These are phyloP conservation scores for Holtermannia corniformis DNA, from an alignment of 768 basidiomycete genomes.

Conservation along the genomic window DNA sequence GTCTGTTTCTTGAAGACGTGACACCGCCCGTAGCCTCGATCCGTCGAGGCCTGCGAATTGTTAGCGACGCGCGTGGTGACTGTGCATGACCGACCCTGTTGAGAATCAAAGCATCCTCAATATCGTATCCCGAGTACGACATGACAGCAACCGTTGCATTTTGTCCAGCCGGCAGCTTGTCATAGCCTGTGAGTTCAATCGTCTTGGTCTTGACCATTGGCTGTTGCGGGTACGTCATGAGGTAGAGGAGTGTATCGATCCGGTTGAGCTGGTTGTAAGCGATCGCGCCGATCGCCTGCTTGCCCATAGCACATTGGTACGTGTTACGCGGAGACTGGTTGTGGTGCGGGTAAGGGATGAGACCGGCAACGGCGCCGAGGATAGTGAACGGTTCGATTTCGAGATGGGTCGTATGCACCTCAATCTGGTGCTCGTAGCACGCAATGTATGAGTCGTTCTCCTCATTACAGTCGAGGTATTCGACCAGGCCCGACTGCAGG, in stretches of 20 bases:
- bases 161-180: constrained; percentile 92
- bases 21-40: constrained; percentile 94
- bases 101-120: constrained; percentile 94
- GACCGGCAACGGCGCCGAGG: constrained; percentile 91
- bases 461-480: constrained; percentile 98
- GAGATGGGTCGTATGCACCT: constrained; percentile 75
- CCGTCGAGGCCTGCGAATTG: constrained; percentile 74
- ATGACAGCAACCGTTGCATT: constrained; percentile 98
- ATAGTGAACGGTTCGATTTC: constrained; percentile 99
- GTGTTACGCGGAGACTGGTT: constrained; percentile 99
- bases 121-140: constrained; percentile 99
- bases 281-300: constrained; percentile 98
- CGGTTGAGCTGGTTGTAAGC: constrained; percentile 95
- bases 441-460: constrained; percentile 97
- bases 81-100: constrained; percentile 57
- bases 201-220: constrained; percentile 99
- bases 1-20: constrained; percentile 94
- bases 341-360: constrained; percentile 98
- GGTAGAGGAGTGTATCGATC: constrained; percentile 95
- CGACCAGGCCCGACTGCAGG: constrained; percentile 79
- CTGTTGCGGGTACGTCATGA: constrained; percentile 95
- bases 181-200: constrained; percentile 92
- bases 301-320: constrained; percentile 99
- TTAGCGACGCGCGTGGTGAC: background rate
- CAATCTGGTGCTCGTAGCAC: constrained; percentile 80